Evolutionary conservation across 306 rosid genomes (phyloP), one percentile per base, ranked within the genome.

Genomic region (Cucurbita ficifolia): DNA sequence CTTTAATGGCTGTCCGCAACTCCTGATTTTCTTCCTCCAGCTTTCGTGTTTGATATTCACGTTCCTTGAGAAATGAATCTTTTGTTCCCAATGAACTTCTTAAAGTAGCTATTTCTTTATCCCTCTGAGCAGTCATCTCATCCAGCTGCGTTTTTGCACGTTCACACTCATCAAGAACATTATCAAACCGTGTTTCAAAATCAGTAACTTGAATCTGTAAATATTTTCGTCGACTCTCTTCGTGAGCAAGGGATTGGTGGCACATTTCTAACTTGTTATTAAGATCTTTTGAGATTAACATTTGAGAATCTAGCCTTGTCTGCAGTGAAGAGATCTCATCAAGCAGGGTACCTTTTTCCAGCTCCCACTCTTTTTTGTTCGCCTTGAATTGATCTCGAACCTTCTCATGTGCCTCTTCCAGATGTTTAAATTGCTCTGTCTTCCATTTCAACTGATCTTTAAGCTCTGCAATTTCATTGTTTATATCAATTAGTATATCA

Each of bases 371-470:
- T 68, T 89, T 85, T 83, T 86, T 75, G 70, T 82, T 75, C 62
- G 61, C 77, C 86, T 48, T 86, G 75, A 86, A 81, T 61, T 86
- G 79, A 29, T 74, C 82, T 42, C 64, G 68, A 18, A 79, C 80
- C 75, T 87, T 88, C 14, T 83, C 79, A 71, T 86, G 85, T 22
- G 96, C 94, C 73, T 90, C 94, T 79, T 88, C 87, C 6, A 87
- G 79, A 79, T 93, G 93, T 21, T 61, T 78, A 79, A 93, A 86
- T 59, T 93, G 97, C 80, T 93, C 96, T 77, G 75, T 87, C 81
- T 88, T 90, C 98, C 94, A 90, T 79, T 90, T 88, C 36, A 93
- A 70, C 78, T 86, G 85, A 60, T 93, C 96, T 86, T 79, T 83
- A 70, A 86, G 49, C 77, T 86, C 84, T 72, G 80, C 77, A 49